Percentiles rank a stretch among this genome's conserved stretches.
phyloP scores from a whole-genome alignment of 768 basidiomycete species.

The Austroboletus festivus region DNA sequence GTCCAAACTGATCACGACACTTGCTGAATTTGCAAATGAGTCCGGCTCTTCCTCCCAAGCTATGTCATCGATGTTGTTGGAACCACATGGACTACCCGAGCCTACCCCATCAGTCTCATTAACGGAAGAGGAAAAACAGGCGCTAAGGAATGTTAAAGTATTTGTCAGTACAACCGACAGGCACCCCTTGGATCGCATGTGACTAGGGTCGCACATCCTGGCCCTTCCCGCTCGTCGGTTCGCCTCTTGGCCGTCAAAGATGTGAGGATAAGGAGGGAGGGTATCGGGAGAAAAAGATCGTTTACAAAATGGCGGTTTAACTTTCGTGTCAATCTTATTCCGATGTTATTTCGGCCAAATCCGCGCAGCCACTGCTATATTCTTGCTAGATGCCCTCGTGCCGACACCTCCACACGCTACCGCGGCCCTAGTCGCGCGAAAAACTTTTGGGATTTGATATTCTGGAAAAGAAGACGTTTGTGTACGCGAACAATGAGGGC shows the following conservation, averaged over 20 bases:
- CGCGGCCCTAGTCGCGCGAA: slow-evolving; percentile 1
- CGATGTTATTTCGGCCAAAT: slow-evolving; percentile 1
- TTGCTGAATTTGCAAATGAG: slow-evolving; percentile 30
- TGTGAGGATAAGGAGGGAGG: slow-evolving; percentile 5
- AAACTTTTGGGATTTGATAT: slow-evolving; percentile 26
- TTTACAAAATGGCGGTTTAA: neutral
- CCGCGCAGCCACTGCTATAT: neutral
- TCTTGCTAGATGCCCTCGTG: neutral
- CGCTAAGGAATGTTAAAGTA: slow-evolving; percentile 46
- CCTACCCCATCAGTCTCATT: slow-evolving; percentile 13
- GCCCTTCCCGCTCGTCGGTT: neutral
- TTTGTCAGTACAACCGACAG: slow-evolving; percentile 68
- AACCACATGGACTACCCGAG: slow-evolving; percentile 25
- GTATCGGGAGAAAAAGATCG: neutral
- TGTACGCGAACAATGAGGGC: slow-evolving; percentile 1
- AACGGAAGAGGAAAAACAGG: slow-evolving; percentile 31
- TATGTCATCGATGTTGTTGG: slow-evolving; percentile 23
- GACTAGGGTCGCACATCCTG: slow-evolving; percentile 8
- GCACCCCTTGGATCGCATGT: slow-evolving; percentile 74
- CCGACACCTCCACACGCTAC: neutral
- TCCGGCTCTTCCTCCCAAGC: slow-evolving; percentile 1
- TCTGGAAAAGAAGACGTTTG: neutral
- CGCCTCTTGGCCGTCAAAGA: neutral
- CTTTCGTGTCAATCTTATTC: neutral
- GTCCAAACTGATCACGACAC: slow-evolving; percentile 57